A percentile compares a stretch with the other conserved stretches of the same genome.
Conservation (phyloP, 2,329 filamentous ascomycete species). For the Chalaropsis thielavioides region DNA sequence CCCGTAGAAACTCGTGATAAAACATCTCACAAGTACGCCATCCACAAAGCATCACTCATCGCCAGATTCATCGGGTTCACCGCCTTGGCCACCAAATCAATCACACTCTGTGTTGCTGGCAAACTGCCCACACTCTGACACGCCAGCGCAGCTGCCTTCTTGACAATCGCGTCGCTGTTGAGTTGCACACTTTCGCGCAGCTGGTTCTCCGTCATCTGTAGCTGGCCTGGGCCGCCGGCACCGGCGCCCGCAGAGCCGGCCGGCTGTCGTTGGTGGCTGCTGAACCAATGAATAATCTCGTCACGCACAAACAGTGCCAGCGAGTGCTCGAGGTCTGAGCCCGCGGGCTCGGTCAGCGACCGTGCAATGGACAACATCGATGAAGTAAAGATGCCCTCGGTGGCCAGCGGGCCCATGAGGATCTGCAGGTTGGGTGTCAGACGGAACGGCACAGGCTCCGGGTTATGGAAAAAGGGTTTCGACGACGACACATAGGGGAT, state of each 20-base stretch:
- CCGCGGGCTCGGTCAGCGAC: conserved; percentile 69
- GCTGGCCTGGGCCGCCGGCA: conserved; percentile 25
- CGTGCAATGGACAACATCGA: conserved; percentile 93
- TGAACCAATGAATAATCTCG: conserved; percentile 97
- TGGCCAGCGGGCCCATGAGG: conserved; percentile 87
- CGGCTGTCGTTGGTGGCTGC: conserved; percentile 50
- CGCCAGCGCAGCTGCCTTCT: conserved; percentile 72
- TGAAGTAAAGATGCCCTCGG: conserved; percentile 91
- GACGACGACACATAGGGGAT: conserved; percentile 75
- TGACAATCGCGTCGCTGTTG: conserved; percentile 85
- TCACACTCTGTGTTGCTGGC: conserved; percentile 91
- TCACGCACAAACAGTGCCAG: conserved; percentile 90
- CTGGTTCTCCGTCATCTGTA: conserved; percentile 42
- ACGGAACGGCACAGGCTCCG: conserved; percentile 91
- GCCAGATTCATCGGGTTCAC: conserved; percentile 84
- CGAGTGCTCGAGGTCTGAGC: conserved; percentile 84
- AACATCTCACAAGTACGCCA: conserved; percentile 65
- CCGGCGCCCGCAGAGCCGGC: background rate
- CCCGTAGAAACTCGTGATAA: conserved; percentile 11
- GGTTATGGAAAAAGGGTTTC: conserved; percentile 86
- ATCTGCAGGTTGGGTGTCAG: conserved; percentile 92
- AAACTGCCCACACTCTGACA: conserved; percentile 64
- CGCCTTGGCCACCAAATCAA: conserved; percentile 83
- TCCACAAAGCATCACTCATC: conserved; percentile 86
- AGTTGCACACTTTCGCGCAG: conserved; percentile 65